Conservation (phyloP, 345 rosid species). For the Arabis alpina region DNA sequence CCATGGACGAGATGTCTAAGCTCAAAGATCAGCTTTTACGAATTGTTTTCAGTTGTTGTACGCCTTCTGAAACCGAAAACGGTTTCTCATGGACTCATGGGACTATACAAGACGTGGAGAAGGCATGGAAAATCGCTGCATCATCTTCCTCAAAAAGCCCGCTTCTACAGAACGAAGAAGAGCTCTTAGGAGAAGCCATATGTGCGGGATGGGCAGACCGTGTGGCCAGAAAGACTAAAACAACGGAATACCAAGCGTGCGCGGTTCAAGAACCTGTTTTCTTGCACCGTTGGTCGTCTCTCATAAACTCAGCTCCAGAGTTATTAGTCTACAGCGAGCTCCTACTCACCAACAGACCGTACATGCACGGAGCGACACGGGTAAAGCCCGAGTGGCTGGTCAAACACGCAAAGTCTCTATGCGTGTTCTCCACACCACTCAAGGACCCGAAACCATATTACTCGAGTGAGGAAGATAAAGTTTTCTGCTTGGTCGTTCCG, state of each 20-base stretch:
- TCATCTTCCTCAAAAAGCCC: conserved; percentile 51
- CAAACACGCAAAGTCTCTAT: conserved; percentile 60
- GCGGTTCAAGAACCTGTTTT: conserved; percentile 69
- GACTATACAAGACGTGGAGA: conserved; percentile 62
- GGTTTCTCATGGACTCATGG: conserved; percentile 84
- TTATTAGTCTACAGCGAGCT: conserved; percentile 83
- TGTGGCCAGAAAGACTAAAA: conserved; percentile 69
- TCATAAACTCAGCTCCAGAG: conserved; percentile 74
- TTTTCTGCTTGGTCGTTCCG: conserved; percentile 63
- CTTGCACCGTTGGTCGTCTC: conserved; percentile 80
- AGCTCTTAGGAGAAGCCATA: conserved; percentile 73
- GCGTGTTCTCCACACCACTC: conserved; percentile 60
- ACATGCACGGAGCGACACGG: conserved; percentile 83
- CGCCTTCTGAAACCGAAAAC: conserved; percentile 36
- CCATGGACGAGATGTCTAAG: conserved; percentile 93
- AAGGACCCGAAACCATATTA: conserved; percentile 71
- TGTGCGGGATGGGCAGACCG: conserved; percentile 98
- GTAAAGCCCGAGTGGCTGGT: conserved; percentile 84
- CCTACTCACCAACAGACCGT: conserved; percentile 68
- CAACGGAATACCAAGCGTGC: conserved; percentile 70
- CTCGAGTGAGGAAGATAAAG: conserved; percentile 57
- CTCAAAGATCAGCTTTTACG: conserved; percentile 82
- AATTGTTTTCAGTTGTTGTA: conserved; percentile 61
- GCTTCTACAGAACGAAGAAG: conserved; percentile 67
- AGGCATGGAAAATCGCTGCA: conserved; percentile 57